A percentile compares a stretch with the other conserved stretches of the same genome.
Conservation (phyloP, 495 filamentous ascomycete genomes). For the Penicillium bovifimosum region DNA sequence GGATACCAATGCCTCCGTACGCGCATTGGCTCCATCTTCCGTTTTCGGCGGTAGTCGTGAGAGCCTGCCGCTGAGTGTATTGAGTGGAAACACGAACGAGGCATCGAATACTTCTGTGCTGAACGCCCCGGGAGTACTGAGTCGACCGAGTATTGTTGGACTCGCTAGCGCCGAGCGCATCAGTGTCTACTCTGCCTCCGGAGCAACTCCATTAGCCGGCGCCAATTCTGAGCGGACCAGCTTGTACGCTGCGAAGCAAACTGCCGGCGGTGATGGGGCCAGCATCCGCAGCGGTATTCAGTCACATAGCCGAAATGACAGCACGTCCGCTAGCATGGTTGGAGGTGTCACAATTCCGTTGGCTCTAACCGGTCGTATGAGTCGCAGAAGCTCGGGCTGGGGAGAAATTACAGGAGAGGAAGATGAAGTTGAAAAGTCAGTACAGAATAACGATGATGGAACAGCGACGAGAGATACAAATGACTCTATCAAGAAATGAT, state of each 20-base stretch:
- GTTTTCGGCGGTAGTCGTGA: conserved; percentile 87
- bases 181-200: conserved; percentile 80
- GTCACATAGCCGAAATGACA: conserved; percentile 76
- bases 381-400: conserved; percentile 60
- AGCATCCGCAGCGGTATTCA: conserved; percentile 74
- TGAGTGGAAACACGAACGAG: conserved; percentile 70
- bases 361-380: conserved; percentile 45
- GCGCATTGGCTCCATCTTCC: conserved; percentile 85
- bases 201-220: conserved; percentile 53
- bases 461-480: neutral
- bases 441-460: conserved; percentile 12
- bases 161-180: conserved; percentile 69
- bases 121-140: conserved; percentile 44
- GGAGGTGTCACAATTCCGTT: conserved; percentile 56
- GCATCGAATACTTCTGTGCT: conserved; percentile 44
- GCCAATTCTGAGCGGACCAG: conserved; percentile 69
- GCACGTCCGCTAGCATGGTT: conserved; percentile 69
- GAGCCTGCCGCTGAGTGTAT: conserved; percentile 79
- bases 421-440: conserved; percentile 27
- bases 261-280: conserved; percentile 57
- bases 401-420: conserved; percentile 51
- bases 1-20: conserved; percentile 93
- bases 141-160: conserved; percentile 52
- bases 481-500: conserved; percentile 8
- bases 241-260: conserved; percentile 68